These are phyloP conservation scores for Ophiostoma himal-ulmi DNA, from an alignment of 2,329 filamentous ascomycete species.

Conservation along the genomic window DNA sequence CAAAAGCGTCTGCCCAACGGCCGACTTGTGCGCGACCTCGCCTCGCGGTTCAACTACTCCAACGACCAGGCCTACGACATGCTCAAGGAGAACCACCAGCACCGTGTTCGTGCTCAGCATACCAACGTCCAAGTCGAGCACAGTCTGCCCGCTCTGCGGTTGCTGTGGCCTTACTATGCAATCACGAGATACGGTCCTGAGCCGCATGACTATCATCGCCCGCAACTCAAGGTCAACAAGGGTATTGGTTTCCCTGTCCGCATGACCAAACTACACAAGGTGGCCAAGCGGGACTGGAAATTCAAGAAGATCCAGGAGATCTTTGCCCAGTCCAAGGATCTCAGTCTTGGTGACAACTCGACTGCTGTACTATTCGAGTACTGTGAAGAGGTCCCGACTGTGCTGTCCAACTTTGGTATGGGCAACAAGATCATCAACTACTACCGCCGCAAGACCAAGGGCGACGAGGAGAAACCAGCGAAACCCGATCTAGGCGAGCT, in stretches of 20 bases:
- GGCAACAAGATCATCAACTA: conserved; percentile 95
- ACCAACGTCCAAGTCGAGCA: conserved; percentile 92
- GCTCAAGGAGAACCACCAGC: conserved; percentile 93
- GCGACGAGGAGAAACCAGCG: conserved; percentile 67
- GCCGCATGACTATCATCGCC: conserved; percentile 77
- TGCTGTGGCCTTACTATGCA: conserved; percentile 95
- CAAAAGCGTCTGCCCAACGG: conserved; percentile 63
- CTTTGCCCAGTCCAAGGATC: conserved; percentile 72
- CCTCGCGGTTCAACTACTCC: conserved; percentile 85
- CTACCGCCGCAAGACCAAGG: conserved; percentile 75
- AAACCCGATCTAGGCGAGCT: conserved; percentile 85
- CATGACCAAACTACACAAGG: conserved; percentile 60
- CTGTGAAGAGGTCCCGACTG: conserved; percentile 85
- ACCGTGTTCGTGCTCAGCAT: conserved; percentile 88
- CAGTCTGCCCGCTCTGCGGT: conserved; percentile 80
- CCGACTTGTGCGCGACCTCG: conserved; percentile 65
- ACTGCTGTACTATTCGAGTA: conserved; percentile 87
- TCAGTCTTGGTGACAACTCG: conserved; percentile 85
- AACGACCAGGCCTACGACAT: conserved; percentile 95
- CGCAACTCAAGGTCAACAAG: conserved; percentile 65
- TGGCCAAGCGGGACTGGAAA: conserved; percentile 77
- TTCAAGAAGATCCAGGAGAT: conserved; percentile 71
- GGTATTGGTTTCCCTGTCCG: conserved; percentile 61
- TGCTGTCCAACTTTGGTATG: conserved; percentile 96
- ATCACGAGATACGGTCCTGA: conserved; percentile 66